Conservation (phyloP, 1,284 basidiomycete genomes). For the Boletus hoseneyae region DNA sequence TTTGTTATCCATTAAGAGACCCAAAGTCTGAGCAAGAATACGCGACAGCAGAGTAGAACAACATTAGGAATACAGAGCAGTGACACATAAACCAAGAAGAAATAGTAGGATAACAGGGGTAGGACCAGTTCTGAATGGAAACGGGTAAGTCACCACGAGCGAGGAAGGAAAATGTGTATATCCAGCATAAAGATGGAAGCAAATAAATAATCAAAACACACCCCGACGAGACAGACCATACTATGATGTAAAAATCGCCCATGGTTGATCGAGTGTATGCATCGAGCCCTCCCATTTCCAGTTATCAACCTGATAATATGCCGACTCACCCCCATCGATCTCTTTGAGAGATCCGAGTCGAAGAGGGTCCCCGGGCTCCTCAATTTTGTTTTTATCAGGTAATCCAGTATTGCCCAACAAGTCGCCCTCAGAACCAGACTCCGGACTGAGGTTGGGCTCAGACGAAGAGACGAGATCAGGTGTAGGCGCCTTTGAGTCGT, state of each 20-base stretch:
- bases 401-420: slow-evolving; percentile 34
- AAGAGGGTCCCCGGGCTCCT: slow-evolving; percentile 48
- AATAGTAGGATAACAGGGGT: slow-evolving; percentile 33
- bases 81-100: slow-evolving; percentile 38
- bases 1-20: slow-evolving; percentile 35
- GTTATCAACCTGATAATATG: slow-evolving; percentile 58
- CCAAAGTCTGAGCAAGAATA: slow-evolving; percentile 38
- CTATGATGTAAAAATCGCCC: slow-evolving; percentile 66
- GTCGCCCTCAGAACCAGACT: slow-evolving; percentile 64
- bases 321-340: slow-evolving; percentile 71
- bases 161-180: slow-evolving; percentile 25
- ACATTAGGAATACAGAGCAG: slow-evolving; percentile 38
- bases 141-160: slow-evolving; percentile 18
- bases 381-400: slow-evolving; percentile 43
- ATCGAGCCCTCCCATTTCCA: slow-evolving; percentile 75
- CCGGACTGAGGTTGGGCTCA: slow-evolving; percentile 73
- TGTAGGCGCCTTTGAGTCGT: slow-evolving; percentile 59
- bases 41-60: slow-evolving; percentile 37
- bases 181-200: slow-evolving; percentile 39
- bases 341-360: slow-evolving; percentile 62
- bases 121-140: slow-evolving; percentile 3
- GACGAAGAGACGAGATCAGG: slow-evolving; percentile 67
- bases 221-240: slow-evolving; percentile 33
- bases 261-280: slow-evolving; percentile 61
- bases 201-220: slow-evolving; percentile 34